phyloP scores from a whole-genome alignment of 2,329 filamentous ascomycete species.

The Ceratocystis variospora region DNA sequence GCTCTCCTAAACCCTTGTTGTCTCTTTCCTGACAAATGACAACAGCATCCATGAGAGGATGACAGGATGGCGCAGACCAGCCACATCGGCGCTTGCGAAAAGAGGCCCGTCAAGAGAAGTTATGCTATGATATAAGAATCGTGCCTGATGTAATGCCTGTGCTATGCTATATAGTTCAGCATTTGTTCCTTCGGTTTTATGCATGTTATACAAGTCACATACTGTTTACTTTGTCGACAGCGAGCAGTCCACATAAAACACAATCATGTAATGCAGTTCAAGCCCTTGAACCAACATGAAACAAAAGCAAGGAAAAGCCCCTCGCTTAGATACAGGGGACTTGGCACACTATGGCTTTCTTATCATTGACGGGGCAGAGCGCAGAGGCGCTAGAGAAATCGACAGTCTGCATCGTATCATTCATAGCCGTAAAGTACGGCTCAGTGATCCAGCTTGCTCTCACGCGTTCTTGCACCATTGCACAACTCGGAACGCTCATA shows the following conservation, averaged over 20 bases:
- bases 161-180: not conserved
- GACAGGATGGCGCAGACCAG: not conserved
- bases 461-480: not conserved
- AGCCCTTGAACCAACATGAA: not conserved
- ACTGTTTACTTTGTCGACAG: not conserved
- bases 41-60: not conserved
- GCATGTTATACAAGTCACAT: not conserved
- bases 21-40: not conserved
- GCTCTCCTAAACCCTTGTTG: not conserved
- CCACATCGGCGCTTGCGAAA: not conserved
- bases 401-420: no score
- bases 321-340: not conserved
- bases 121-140: not conserved
- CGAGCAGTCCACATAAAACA: not conserved
- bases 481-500: not conserved
- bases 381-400: no score
- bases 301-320: not conserved
- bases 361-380: no score
- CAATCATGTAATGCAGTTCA: not conserved
- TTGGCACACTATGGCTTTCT: not conserved
- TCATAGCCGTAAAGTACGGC: no score
- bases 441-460: not conserved
- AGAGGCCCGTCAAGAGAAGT: not conserved
- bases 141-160: not conserved
- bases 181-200: not conserved